These are phyloP conservation scores for Capsicum rhomboideum DNA, from an alignment of 257 asterid species.

Conservation along the genomic window DNA sequence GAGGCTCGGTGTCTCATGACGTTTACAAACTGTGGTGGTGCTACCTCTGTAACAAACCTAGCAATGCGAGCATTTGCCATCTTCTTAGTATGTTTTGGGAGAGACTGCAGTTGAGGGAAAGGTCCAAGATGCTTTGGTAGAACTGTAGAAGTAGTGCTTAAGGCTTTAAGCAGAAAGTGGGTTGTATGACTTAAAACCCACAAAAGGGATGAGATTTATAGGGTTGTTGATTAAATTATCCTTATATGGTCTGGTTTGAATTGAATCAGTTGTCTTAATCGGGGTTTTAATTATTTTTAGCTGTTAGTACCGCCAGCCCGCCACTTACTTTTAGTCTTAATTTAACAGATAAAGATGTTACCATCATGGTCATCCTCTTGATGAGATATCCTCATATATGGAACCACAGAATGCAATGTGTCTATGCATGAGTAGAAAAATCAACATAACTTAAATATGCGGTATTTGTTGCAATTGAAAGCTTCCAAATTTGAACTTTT, in stretches of 20 bases:
- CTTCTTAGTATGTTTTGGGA: background rate
- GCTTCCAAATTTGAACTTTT: constrained; percentile 12
- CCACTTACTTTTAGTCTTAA: constrained; percentile 27
- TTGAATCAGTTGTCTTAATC: constrained; percentile 14
- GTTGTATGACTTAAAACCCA: background rate
- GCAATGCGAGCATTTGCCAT: constrained; percentile 59
- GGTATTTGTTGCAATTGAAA: constrained; percentile 13
- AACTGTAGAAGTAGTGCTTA: background rate
- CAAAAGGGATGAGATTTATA: constrained; percentile 14
- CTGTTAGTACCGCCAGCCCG: constrained; percentile 37
- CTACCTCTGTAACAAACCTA: constrained; percentile 49
- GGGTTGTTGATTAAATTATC: constrained; percentile 5
- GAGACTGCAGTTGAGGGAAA: background rate
- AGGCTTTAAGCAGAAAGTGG: background rate
- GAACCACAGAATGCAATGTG: constrained; percentile 1
- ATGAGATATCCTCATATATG: background rate
- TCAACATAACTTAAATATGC: background rate
- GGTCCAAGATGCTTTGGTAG: background rate
- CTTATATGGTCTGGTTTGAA: constrained; percentile 3
- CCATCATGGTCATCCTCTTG: background rate
- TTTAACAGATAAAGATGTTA: background rate
- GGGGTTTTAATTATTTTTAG: constrained; percentile 15
- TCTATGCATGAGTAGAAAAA: background rate
- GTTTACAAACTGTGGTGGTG: constrained; percentile 51
- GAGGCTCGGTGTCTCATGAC: constrained; percentile 44